Conservation (phyloP, 1,284 basidiomycete genomes). For the Rhodotorula sp. region DNA sequence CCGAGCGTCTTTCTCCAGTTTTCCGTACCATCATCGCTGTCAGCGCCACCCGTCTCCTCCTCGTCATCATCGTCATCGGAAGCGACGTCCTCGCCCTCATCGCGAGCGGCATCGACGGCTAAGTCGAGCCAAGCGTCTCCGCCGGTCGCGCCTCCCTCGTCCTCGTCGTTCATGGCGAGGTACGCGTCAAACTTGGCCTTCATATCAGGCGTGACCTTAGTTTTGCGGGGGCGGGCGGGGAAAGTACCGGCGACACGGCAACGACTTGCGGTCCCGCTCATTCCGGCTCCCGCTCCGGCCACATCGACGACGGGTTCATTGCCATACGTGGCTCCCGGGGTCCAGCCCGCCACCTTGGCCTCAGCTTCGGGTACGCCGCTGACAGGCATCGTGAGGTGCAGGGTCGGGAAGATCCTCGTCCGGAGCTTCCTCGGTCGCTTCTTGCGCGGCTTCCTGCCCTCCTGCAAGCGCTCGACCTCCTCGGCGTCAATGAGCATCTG, state of each 20-base stretch:
- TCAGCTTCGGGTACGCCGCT: background rate
- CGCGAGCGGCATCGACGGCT: conserved; percentile 4
- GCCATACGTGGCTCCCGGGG: background rate
- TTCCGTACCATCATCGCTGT: background rate
- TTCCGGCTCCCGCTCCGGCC: background rate
- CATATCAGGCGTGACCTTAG: conserved; percentile 14
- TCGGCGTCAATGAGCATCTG: conserved; percentile 9
- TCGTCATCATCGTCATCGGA: background rate
- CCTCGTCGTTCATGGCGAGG: conserved; percentile 17
- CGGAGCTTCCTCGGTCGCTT: background rate
- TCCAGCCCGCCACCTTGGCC: background rate
- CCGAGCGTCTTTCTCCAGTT: background rate
- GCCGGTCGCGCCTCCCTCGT: background rate
- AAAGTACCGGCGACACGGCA: conserved; percentile 1
- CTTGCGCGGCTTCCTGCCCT: background rate
- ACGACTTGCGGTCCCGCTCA: background rate
- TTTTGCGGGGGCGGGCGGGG: conserved; percentile 4
- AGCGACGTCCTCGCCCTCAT: conserved; percentile 15
- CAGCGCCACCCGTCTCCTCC: background rate
- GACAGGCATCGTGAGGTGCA: background rate
- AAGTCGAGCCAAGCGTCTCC: background rate
- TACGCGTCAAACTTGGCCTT: conserved; percentile 9
- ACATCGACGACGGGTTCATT: background rate
- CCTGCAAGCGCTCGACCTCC: background rate
- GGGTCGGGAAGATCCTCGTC: background rate